Evolutionary conservation across 768 basidiomycete species (phyloP), one percentile per base, ranked within the genome.

Genomic region (Artomyces pyxidatus): DNA sequence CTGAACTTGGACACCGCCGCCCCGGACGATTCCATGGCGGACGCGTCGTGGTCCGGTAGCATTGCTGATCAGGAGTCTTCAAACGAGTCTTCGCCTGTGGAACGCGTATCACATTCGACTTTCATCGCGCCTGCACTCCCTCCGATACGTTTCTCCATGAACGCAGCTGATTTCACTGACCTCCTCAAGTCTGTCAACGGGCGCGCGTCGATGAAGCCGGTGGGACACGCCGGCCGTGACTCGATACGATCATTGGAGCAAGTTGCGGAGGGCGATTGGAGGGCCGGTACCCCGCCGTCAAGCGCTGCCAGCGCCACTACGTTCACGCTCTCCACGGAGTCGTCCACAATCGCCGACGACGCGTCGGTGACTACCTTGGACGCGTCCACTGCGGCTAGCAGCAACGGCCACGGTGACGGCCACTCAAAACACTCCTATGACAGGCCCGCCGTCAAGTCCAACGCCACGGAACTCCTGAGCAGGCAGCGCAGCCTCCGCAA

Each of bases 141-240:
- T 3, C 89, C 89, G 0, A 92, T 95, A 59, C 81, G 88, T n/a
- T 85, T 95, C 63, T 94, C 92, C 14, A 75, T 95, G 68, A 85
- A 80, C 50, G 77, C 81, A 40, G 71, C 80, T 0, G 92, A 95
- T 62, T 93, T 97, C 59, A 79, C 82, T 0, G 85, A 86, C 50
- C 65, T 88, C 16, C 73, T 88, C 44, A 78, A 66, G 56, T 76
- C 78, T 27, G 77, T 81, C 6, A 77, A 75, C 30, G 76, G 53
- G 14, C 47, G 35, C 27, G 42, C 46, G 60, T 75, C 49, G 71
- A 73, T 57, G 68, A 72, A 16, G 26, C 39, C 41, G 14, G 59
- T 78, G 42, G 72, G 75, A 35, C 67, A 70, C 40, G 63, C 83
- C 29, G 68, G 73, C 5, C 71, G 73, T 46, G 61, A 75, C 9